These are phyloP conservation scores for Candida glucosophila DNA, from an alignment of 1,139 yeast species.

Conservation along the genomic window DNA sequence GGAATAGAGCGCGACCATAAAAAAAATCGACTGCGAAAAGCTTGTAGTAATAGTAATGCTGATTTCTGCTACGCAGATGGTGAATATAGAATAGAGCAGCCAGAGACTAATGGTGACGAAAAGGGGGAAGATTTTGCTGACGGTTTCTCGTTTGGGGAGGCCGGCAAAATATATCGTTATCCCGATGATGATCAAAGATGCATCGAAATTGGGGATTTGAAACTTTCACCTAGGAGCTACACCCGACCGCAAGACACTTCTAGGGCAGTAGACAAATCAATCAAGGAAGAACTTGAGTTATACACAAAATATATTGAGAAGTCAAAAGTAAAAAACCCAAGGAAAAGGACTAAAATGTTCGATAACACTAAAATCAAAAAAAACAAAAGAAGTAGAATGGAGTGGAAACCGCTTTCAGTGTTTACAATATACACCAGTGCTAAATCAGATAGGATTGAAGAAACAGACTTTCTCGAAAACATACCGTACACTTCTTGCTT, in stretches of 20 bases:
- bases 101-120: too few species aligned
- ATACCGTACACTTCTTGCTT: constrained; percentile 27
- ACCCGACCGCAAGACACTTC: constrained; percentile 9
- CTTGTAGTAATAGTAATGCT: too few species aligned
- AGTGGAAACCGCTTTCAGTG: constrained; percentile 30
- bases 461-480: constrained; percentile 15
- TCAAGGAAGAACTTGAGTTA: constrained; percentile 11
- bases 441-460: constrained; percentile 14
- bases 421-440: constrained; percentile 29
- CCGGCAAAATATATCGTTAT: constrained; percentile 6
- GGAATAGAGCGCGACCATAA: too few species aligned
- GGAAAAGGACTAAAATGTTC: constrained; percentile 5
- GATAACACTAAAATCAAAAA: background rate
- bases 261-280: constrained; percentile 10
- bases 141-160: constrained; percentile 1
- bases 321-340: background rate
- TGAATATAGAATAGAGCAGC: too few species aligned
- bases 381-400: constrained; percentile 8
- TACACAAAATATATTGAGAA: constrained; percentile 3
- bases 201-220: constrained; percentile 4
- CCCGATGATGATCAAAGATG: constrained; percentile 3
- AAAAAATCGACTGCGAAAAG: too few species aligned
- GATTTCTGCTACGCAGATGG: too few species aligned
- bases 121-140: constrained; percentile 3
- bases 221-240: constrained; percentile 1